These are phyloP conservation scores for Botrytis elliptica DNA, from an alignment of 2,329 filamentous ascomycete species.

Conservation along the genomic window DNA sequence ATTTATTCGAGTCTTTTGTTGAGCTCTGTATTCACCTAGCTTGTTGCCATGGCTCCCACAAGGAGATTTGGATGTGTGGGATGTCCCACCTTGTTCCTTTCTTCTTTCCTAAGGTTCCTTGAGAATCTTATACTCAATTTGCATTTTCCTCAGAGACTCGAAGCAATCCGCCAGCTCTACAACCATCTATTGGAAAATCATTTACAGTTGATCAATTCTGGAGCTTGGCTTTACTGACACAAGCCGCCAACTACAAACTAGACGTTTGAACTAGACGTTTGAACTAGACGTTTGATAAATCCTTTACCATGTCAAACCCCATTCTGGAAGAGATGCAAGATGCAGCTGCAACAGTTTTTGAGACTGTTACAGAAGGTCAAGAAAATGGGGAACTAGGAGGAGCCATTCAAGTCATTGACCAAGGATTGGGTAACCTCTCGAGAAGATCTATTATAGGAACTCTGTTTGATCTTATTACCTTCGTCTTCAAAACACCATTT, in stretches of 20 bases:
- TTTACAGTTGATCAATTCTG: not conserved
- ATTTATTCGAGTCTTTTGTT: not conserved
- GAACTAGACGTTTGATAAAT: not conserved
- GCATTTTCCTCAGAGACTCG: not conserved
- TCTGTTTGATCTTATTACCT: fast-evolving
- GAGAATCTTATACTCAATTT: not conserved
- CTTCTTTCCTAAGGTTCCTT: not conserved
- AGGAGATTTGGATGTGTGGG: not conserved
- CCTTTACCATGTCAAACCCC: not conserved
- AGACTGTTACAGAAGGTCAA: not conserved
- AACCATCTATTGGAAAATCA: not conserved
- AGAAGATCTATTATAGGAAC: not conserved
- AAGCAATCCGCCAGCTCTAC: not conserved
- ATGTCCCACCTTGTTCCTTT: not conserved
- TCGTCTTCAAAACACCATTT: not conserved
- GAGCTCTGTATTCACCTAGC: not conserved
- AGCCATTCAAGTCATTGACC: not conserved
- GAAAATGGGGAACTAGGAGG: not conserved
- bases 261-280: not conserved
- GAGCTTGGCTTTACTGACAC: not conserved
- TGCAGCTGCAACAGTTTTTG: not conserved
- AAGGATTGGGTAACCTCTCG: not conserved
- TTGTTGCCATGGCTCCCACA: not conserved
- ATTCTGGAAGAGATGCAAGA: not conserved
- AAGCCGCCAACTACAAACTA: not conserved